Percentiles rank a stretch among this genome's conserved stretches.
phyloP scores from a whole-genome alignment of 805 yeast genomes.

The Spathaspora girioi region DNA sequence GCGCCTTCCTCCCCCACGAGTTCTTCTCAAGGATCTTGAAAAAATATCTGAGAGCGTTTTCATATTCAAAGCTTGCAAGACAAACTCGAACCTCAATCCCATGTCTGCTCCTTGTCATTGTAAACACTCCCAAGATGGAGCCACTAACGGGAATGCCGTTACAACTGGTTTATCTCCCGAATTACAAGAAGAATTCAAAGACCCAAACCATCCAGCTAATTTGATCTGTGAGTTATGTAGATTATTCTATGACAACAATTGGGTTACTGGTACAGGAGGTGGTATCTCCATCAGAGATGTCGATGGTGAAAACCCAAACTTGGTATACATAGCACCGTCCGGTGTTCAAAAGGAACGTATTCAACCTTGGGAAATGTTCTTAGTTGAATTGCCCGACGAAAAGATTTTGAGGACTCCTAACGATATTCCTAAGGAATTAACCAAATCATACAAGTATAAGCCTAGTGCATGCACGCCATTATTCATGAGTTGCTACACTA shows the following conservation, averaged over 20 bases:
- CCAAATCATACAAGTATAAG: conserved; percentile 48
- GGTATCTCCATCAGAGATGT: conserved; percentile 73
- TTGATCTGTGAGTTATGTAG: conserved; percentile 79
- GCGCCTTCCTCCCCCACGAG: neutral
- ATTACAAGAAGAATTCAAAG: conserved; percentile 28
- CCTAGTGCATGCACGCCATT: conserved; percentile 95
- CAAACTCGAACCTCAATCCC: neutral
- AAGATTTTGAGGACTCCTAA: conserved; percentile 60
- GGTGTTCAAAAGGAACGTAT: conserved; percentile 93
- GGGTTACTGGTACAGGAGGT: conserved; percentile 97
- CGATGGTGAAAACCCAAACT: conserved; percentile 39
- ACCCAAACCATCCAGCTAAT: conserved; percentile 74
- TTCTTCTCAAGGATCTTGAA: neutral
- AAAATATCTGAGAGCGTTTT: neutral
- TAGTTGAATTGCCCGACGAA: conserved; percentile 53
- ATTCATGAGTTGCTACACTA: conserved; percentile 66
- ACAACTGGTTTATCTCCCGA: conserved; percentile 3
- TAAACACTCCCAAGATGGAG: conserved; percentile 2
- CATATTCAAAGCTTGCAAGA: neutral
- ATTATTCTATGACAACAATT: conserved; percentile 71
- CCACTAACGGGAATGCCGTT: neutral
- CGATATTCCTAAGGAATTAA: conserved; percentile 33
- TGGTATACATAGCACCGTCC: conserved; percentile 83
- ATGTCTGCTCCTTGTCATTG: conserved; percentile 16
- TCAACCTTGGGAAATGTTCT: conserved; percentile 78